phyloP scores from a whole-genome alignment of 2,329 filamentous ascomycete species.

The Teratosphaeria pseudoeucalypti region DNA sequence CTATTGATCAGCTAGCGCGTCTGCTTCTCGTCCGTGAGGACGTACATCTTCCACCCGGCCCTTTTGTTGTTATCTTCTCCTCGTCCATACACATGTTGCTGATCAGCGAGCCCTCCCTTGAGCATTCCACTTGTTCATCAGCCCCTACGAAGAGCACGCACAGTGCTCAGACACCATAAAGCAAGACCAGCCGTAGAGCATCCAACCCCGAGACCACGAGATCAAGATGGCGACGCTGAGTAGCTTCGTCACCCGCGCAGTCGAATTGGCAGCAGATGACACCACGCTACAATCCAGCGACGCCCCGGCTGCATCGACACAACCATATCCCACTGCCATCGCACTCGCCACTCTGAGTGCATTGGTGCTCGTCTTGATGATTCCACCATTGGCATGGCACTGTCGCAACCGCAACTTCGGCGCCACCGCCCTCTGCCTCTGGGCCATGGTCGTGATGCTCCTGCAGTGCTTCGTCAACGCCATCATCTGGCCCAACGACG shows the following conservation, averaged over 20 bases:
- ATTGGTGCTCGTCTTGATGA: slow-evolving; percentile 41
- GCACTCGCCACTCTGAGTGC: slow-evolving; percentile 40
- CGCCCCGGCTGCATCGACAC: not conserved
- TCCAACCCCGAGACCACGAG: not conserved
- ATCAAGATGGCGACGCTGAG: slow-evolving; percentile 2
- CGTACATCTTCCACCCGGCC: slow-evolving; percentile 7
- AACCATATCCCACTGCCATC: slow-evolving; percentile 26
- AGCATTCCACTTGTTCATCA: not conserved
- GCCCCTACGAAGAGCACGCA: not conserved
- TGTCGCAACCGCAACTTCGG: slow-evolving; percentile 50
- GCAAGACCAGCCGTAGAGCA: not conserved
- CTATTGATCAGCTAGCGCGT: slow-evolving; percentile 9
- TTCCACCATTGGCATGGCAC: slow-evolving; percentile 52
- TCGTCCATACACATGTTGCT: not conserved
- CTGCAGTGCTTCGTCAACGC: slow-evolving; percentile 51
- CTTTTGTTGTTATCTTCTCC: slow-evolving; percentile 5
- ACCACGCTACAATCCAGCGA: not conserved
- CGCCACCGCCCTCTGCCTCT: slow-evolving; percentile 46
- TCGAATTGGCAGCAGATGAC: not conserved
- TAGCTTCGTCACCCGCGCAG: not conserved
- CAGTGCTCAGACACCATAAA: not conserved
- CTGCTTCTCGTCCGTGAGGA: slow-evolving; percentile 1
- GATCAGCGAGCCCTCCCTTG: not conserved
- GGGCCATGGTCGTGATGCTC: slow-evolving; percentile 44
- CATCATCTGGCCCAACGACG: slow-evolving; percentile 53